Percentiles rank a stretch among this genome's conserved stretches.
Evolutionary conservation across 441 rosid genomes (phyloP).

Genomic region (Erodium moschatum): DNA sequence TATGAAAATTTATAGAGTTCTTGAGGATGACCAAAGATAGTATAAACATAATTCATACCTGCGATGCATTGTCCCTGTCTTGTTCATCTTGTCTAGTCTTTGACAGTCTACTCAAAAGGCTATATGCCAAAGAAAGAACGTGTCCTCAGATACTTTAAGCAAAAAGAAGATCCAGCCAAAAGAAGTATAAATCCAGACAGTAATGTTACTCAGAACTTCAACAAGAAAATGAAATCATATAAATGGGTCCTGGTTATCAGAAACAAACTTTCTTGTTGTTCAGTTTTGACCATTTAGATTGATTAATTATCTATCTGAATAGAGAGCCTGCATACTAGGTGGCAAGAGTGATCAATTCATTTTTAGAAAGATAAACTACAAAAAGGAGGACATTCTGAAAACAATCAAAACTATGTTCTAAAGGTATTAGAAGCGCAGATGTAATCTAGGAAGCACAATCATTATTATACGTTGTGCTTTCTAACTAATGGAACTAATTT

Average conservation of each 20-base stretch:
- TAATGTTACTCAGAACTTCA: background rate
- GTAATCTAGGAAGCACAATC: background rate
- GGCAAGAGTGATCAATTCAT: background rate
- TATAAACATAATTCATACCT: conserved; percentile 1
- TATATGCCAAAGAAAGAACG: background rate
- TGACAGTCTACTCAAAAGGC: conserved; percentile 3
- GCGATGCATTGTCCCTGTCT: background rate
- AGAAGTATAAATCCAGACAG: background rate
- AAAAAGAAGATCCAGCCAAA: background rate
- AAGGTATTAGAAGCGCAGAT: background rate
- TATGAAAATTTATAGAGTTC: background rate
- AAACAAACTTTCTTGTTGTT: background rate
- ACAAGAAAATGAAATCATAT: background rate
- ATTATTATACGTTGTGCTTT: background rate
- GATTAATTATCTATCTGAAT: background rate
- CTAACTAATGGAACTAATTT: background rate
- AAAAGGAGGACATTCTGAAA: background rate
- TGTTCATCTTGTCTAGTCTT: background rate
- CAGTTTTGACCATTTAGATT: background rate
- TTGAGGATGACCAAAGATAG: background rate
- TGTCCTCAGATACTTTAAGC: background rate
- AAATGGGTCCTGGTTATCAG: background rate
- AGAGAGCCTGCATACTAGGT: background rate
- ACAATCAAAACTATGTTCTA: background rate
- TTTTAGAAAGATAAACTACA: background rate